Conservation (phyloP, 495 filamentous ascomycete genomes). For the Cercophora sp. region DNA sequence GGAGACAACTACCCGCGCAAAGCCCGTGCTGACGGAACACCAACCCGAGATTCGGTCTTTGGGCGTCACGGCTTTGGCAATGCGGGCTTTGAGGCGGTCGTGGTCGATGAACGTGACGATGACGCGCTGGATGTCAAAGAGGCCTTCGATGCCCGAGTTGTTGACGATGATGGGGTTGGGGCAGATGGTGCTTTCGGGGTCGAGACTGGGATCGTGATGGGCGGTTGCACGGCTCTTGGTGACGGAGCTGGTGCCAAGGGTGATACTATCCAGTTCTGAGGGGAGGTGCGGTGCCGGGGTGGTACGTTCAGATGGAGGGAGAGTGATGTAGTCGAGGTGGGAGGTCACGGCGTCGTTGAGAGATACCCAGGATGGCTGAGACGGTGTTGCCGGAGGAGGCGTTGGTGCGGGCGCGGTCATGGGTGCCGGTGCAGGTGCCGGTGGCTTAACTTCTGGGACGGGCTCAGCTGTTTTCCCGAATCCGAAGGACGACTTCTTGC, state of each 20-base stretch:
- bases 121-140: slow-evolving; percentile 42
- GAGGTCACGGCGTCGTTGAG: slow-evolving; percentile 5
- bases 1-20: slow-evolving; percentile 30
- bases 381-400: not conserved
- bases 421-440: not conserved
- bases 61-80: slow-evolving; percentile 26
- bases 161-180: slow-evolving; percentile 38
- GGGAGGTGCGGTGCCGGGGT: slow-evolving; percentile 12
- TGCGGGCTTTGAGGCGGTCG: slow-evolving; percentile 27
- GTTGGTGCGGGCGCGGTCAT: not conserved
- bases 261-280: slow-evolving; percentile 11
- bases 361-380: slow-evolving; percentile 4
- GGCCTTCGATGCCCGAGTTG: slow-evolving; percentile 35
- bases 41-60: slow-evolving; percentile 31
- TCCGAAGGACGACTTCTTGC: slow-evolving; percentile 16
- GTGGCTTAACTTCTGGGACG: not conserved
- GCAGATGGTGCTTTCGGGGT: slow-evolving; percentile 30
- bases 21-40: slow-evolving; percentile 36
- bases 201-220: not conserved
- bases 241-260: slow-evolving; percentile 6
- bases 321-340: slow-evolving; percentile 6
- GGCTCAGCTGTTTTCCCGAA: slow-evolving; percentile 5
- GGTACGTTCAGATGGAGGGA: not conserved
- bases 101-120: slow-evolving; percentile 33
- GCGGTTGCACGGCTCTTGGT: not conserved